Percentiles rank a stretch among this genome's conserved stretches.
phyloP scores from a whole-genome alignment of 371 early-diverging fungal genomes.

The Mortierella sp. region DNA sequence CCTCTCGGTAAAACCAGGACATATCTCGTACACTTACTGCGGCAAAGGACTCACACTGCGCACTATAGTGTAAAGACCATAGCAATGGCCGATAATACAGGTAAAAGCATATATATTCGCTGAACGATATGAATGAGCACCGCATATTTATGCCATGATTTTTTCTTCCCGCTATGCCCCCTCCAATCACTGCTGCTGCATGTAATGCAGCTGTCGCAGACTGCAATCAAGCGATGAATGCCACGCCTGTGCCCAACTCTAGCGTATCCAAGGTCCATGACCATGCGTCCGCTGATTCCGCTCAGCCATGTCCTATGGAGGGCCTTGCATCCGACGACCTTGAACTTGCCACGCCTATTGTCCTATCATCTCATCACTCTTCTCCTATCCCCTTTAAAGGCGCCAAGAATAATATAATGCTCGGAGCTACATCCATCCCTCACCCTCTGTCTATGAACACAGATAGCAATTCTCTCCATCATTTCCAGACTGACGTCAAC shows the following conservation, averaged over 20 bases:
- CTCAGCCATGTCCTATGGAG: constrained; percentile 9
- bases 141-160: no score
- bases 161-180: no score
- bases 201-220: no score
- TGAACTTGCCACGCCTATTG: constrained; percentile 17
- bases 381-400: constrained; percentile 27
- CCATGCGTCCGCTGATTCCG: not conserved
- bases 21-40: no score
- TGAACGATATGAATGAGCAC: no score
- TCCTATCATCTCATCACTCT: constrained; percentile 18
- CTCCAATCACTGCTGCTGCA: no score
- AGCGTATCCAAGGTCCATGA: constrained; percentile 2
- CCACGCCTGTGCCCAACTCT: constrained; percentile 7
- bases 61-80: no score
- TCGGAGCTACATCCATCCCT: constrained; percentile 25
- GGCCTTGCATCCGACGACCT: constrained; percentile 10
- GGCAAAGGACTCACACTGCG: no score
- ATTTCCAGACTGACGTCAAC: constrained; percentile 30
- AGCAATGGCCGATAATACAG: no score
- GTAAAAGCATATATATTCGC: no score
- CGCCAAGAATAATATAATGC: constrained; percentile 41
- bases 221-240: constrained; percentile 5
- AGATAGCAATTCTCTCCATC: constrained; percentile 39
- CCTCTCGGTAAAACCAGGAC: no score
- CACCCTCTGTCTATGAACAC: constrained; percentile 34